These are phyloP conservation scores for Scleroderma bovista DNA, from an alignment of 768 basidiomycete species.

Conservation along the genomic window DNA sequence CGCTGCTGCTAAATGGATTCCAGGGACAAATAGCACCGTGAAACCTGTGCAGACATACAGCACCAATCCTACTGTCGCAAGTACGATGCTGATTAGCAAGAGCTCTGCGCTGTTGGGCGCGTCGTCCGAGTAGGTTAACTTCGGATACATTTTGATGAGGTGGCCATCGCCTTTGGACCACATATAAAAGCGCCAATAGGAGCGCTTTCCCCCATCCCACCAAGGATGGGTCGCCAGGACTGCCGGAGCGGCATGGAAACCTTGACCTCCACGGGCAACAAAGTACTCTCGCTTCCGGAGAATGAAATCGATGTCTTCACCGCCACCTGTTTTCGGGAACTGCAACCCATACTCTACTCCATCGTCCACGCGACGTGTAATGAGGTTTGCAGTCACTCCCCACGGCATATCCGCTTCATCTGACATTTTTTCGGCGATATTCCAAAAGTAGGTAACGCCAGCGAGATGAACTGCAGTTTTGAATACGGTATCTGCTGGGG, in stretches of 20 bases:
- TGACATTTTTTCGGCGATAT: constrained; percentile 46
- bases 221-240: constrained; percentile 53
- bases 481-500: constrained; percentile 41
- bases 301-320: constrained; percentile 60
- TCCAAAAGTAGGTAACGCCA: constrained; percentile 58
- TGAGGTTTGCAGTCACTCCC: constrained; percentile 60
- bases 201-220: constrained; percentile 43
- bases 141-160: constrained; percentile 43
- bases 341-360: constrained; percentile 39
- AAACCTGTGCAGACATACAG: constrained; percentile 11
- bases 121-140: constrained; percentile 39
- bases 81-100: constrained; percentile 24
- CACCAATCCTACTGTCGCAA: constrained; percentile 10
- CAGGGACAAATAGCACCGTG: constrained; percentile 9
- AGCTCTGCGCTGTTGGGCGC: constrained; percentile 48
- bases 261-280: constrained; percentile 28
- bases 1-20: constrained; percentile 19
- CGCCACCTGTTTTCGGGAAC: constrained; percentile 61
- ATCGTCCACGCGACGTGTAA: constrained; percentile 42
- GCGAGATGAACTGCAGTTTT: constrained; percentile 50
- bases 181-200: constrained; percentile 51
- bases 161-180: constrained; percentile 56
- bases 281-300: constrained; percentile 39
- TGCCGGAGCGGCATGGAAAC: constrained; percentile 44
- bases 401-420: constrained; percentile 45